These are phyloP conservation scores for Parafenestella ontariensis DNA, from an alignment of 2,329 filamentous ascomycete species.

Conservation along the genomic window DNA sequence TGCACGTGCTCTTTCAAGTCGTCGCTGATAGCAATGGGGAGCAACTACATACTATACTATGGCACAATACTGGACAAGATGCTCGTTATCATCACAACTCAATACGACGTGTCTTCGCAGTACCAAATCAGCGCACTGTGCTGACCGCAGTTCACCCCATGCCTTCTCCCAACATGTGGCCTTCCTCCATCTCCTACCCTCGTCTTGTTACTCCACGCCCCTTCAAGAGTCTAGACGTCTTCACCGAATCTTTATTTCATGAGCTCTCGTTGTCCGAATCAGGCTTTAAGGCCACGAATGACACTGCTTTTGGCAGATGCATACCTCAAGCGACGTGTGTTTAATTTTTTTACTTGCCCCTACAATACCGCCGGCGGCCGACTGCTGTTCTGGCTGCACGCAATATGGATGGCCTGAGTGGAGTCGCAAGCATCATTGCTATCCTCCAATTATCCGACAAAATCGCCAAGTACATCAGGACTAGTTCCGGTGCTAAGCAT, in stretches of 20 bases:
- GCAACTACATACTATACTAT: too few species aligned
- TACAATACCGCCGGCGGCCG: not conserved
- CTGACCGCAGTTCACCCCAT: not conserved
- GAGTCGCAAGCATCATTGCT: constrained; percentile 30
- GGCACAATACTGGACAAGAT: not conserved
- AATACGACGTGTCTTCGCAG: not conserved
- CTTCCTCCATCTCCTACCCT: too few species aligned
- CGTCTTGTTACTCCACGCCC: too few species aligned
- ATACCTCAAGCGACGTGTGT: not conserved
- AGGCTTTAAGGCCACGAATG: not conserved
- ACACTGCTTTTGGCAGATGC: not conserved
- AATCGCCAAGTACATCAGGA: constrained; percentile 26
- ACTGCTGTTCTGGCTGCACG: not conserved
- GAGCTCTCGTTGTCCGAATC: too few species aligned
- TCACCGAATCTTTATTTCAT: too few species aligned
- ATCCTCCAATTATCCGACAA: constrained; percentile 29
- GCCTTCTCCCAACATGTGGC: not conserved
- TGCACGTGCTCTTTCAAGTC: constrained; percentile 33
- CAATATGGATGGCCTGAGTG: not conserved
- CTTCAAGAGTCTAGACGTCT: too few species aligned
- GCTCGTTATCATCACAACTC: not conserved
- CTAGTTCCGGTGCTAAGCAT: constrained; percentile 25
- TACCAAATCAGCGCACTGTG: not conserved
- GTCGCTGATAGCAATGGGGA: too few species aligned
- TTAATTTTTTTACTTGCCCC: not conserved